Evolutionary conservation across 1,284 basidiomycete species (phyloP), one percentile per base, ranked within the genome.

Genomic region (Ceratobasidium theobromae): DNA sequence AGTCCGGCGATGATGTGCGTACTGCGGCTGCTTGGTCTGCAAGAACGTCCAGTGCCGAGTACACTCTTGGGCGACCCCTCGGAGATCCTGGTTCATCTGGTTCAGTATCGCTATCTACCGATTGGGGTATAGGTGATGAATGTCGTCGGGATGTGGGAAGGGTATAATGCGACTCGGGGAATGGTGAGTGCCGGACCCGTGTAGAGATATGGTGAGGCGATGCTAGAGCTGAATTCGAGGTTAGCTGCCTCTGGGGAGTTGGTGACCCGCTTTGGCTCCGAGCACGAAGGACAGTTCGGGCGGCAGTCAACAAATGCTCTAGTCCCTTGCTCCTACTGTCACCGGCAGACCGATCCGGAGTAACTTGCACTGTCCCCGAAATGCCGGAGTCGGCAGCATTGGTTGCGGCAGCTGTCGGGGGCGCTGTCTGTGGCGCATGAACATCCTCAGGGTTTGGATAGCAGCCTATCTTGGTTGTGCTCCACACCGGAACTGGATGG

Each of bases 221-320:
- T 40, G 62, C 18, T n/a, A 65, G 28, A 35, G 45, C 45, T 27
- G 62, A 65, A 30, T 23, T 23, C 12, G 62, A 65, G 38, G 49
- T 32, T 41, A 53, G 35, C 12, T 65, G 28, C 33, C 62, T 38
- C n/a, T 27, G 49, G n/a, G 33, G 62, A n/a, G 62, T 65, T 27
- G 62, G 62, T 30, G 62, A 53, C 23, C 49, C 51, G 35, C 62
- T 65, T 30, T 45, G 62, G 30, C 62, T 65, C 49, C 62, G 62
- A 28, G 62, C 51, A 3, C 62, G 49, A 21, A 65, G 41, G 25
- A 65, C 51, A 43, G 51, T 65, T 38, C 62, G 46, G 16, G 62
- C 62, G 25, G 62, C 60, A 9, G 60, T 41, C 33, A 64, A 30
- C 25, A 64, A 25, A 27, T 64, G 33, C 23, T 65, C 62, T 27